Evolutionary conservation across 2,329 filamentous ascomycete genomes (phyloP).

Genomic region (Aspergillus pseudotamarii): DNA sequence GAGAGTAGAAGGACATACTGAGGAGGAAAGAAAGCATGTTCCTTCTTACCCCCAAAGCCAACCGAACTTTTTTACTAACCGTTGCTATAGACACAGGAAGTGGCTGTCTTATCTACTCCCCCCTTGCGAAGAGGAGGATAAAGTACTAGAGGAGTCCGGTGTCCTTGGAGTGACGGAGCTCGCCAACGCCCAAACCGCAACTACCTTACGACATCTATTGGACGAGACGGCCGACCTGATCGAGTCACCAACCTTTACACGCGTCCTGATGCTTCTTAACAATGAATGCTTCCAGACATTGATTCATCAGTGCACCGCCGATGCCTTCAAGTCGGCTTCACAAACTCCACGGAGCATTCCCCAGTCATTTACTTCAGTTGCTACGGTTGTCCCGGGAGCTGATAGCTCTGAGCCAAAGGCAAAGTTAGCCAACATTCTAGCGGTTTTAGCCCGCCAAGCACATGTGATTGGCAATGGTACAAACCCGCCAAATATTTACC

Average conservation of each 20-base stretch:
- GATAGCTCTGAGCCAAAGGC: slow-evolving; percentile 52
- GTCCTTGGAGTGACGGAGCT: slow-evolving; percentile 56
- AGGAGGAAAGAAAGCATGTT: slow-evolving; percentile 60
- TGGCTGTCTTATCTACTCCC: slow-evolving; percentile 89
- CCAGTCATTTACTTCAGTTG: slow-evolving; percentile 45
- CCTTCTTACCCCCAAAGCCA: neutral
- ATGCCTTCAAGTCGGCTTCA: slow-evolving; percentile 68
- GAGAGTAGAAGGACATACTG: slow-evolving; percentile 76
- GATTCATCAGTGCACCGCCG: slow-evolving; percentile 76
- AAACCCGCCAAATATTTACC: slow-evolving; percentile 49
- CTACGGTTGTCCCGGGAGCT: slow-evolving; percentile 41
- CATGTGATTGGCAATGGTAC: slow-evolving; percentile 79
- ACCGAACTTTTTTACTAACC: slow-evolving; percentile 27
- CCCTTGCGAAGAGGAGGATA: slow-evolving; percentile 73
- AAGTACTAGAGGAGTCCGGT: slow-evolving; percentile 83
- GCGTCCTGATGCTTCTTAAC: slow-evolving; percentile 82
- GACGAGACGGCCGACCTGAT: slow-evolving; percentile 96
- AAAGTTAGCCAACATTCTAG: slow-evolving; percentile 86
- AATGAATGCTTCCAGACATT: slow-evolving; percentile 85
- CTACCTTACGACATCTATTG: slow-evolving; percentile 75
- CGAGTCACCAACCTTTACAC: slow-evolving; percentile 87
- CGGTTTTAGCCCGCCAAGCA: slow-evolving; percentile 86
- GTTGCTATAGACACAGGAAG: slow-evolving; percentile 53
- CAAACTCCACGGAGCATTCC: slow-evolving; percentile 48
- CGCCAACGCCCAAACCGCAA: slow-evolving; percentile 38